These are phyloP conservation scores for Euclidium syriacum DNA, from an alignment of 345 rosid genomes.

Conservation along the genomic window DNA sequence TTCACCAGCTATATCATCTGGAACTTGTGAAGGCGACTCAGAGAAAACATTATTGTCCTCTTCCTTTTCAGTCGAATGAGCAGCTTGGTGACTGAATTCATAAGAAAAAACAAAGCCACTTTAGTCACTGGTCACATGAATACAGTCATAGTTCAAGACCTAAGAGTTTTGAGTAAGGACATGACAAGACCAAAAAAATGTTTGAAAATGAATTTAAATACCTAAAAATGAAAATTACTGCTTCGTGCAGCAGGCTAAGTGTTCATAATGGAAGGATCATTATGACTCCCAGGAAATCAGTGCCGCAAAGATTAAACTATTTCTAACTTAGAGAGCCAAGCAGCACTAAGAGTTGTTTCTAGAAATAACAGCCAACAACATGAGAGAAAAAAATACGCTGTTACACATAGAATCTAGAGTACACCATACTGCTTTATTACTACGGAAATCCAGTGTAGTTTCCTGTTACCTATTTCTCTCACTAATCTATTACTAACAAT, in stretches of 20 bases:
- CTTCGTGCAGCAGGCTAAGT: not conserved
- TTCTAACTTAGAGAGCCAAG: not conserved
- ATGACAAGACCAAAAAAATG: not conserved
- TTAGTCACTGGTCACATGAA: slow-evolving; percentile 4
- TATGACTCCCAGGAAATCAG: not conserved
- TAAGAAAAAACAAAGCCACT: not conserved
- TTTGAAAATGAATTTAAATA: not conserved
- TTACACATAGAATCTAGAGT: slow-evolving; percentile 1
- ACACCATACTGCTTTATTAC: not conserved
- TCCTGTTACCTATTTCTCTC: not conserved
- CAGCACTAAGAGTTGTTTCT: not conserved
- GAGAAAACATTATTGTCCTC: slow-evolving; percentile 46
- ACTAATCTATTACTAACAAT: not conserved
- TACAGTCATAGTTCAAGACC: slow-evolving; percentile 1
- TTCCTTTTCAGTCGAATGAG: slow-evolving; percentile 40
- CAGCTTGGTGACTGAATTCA: slow-evolving; percentile 44
- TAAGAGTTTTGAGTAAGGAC: not conserved
- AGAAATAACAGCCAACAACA: not conserved
- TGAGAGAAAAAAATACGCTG: not conserved
- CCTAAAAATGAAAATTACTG: not conserved
- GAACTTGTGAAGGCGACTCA: slow-evolving; percentile 41
- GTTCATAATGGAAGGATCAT: not conserved
- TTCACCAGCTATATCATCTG: slow-evolving; percentile 52
- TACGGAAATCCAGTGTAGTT: not conserved
- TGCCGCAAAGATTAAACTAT: not conserved